These are phyloP conservation scores for Cercophora scortea DNA, from an alignment of 495 filamentous ascomycete species.

Conservation along the genomic window DNA sequence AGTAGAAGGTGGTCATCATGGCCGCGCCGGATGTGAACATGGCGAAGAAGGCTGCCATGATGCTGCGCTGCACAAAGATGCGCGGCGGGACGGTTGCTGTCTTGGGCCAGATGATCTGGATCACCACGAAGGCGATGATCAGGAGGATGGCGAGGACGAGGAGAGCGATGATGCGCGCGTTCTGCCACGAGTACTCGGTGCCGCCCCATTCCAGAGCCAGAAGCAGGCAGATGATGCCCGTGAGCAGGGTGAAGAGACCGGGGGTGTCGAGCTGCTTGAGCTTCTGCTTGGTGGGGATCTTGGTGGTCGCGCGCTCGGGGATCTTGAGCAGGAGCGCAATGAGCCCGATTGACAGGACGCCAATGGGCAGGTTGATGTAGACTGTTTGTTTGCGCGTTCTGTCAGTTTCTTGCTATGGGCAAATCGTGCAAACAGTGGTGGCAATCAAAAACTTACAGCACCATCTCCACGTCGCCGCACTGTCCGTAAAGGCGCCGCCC, in stretches of 20 bases:
- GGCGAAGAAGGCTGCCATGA: conserved; percentile 26
- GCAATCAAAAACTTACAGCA: conserved; percentile 13
- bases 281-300: conserved; percentile 3
- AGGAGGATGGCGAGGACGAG: conserved; percentile 42
- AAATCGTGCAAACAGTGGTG: too few species aligned
- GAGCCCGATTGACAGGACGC: conserved; percentile 12
- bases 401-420: too few species aligned
- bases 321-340: conserved; percentile 35
- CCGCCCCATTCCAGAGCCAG: conserved; percentile 58
- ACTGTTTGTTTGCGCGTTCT: too few species aligned
- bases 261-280: conserved; percentile 29
- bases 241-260: conserved; percentile 39
- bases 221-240: conserved; percentile 44
- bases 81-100: conserved; percentile 48
- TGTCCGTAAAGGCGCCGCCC: conserved; percentile 42
- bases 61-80: conserved; percentile 52
- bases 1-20: conserved; percentile 2
- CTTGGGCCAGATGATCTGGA: conserved; percentile 8
- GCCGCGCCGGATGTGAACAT: too few species aligned
- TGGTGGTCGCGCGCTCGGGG: conserved; percentile 9
- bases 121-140: conserved; percentile 29
- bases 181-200: conserved; percentile 45
- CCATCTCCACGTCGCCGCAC: conserved; percentile 25
- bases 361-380: conserved; percentile 30
- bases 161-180: conserved; percentile 44